Conservation (phyloP, 2,329 filamentous ascomycete species). For the Epichloe festucae region DNA sequence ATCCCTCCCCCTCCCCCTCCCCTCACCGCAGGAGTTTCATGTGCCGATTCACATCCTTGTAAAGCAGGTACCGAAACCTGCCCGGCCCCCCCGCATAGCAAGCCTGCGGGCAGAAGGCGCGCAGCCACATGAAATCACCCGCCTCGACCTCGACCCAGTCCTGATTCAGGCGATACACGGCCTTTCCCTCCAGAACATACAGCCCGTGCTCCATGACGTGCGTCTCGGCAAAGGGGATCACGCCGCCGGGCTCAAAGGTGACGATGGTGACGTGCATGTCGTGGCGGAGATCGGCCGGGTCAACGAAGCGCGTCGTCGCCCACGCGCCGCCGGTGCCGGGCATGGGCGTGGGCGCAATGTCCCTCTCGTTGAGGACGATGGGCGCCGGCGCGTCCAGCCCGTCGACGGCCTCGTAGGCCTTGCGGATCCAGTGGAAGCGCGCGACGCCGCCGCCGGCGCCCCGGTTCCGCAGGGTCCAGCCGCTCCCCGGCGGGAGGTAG, state of each 20-base stretch:
- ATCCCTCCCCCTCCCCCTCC: neutral
- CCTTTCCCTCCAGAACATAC: slow-evolving; percentile 5
- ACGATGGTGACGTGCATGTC: slow-evolving; percentile 6
- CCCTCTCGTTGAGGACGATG: slow-evolving; percentile 1
- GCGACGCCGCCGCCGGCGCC: neutral
- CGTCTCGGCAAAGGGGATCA: slow-evolving; percentile 6
- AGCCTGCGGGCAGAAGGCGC: slow-evolving; percentile 5
- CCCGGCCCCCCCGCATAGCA: slow-evolving; percentile 6
- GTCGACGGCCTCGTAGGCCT: slow-evolving; percentile 1
- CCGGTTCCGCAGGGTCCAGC: slow-evolving; percentile 1
- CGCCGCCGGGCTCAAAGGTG: slow-evolving; percentile 3
- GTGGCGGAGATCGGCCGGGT: slow-evolving; percentile 3
- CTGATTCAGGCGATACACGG: slow-evolving; percentile 5
- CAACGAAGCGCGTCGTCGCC: slow-evolving; percentile 5
- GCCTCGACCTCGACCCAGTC: slow-evolving; percentile 7
- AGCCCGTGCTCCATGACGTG: slow-evolving; percentile 7
- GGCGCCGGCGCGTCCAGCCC: neutral
- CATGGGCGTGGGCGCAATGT: slow-evolving; percentile 1
- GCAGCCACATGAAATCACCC: slow-evolving; percentile 6
- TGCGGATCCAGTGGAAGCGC: slow-evolving; percentile 7
- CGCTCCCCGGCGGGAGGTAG: neutral
- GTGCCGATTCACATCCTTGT: slow-evolving; percentile 6
- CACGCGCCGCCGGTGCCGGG: slow-evolving; percentile 3
- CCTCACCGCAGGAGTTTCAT: neutral
- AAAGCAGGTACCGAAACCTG: slow-evolving; percentile 4